Conservation (phyloP, 1,284 basidiomycete genomes). For the Limonomyces culmigenus region DNA sequence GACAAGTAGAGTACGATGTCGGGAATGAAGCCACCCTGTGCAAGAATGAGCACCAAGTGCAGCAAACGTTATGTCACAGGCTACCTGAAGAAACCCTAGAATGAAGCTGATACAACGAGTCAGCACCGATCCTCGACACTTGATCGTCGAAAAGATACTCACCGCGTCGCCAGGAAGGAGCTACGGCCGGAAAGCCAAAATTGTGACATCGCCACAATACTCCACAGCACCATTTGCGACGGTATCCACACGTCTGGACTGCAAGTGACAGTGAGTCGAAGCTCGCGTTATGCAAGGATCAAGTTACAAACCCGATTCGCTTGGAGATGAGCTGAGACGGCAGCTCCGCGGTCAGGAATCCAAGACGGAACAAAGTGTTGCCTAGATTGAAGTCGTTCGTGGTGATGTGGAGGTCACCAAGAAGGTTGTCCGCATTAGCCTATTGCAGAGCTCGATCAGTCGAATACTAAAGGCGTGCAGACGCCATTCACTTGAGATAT, state of each 20-base stretch:
- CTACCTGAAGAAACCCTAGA: slow-evolving; percentile 36
- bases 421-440: slow-evolving; percentile 52
- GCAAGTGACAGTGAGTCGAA: slow-evolving; percentile 3
- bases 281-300: slow-evolving; percentile 54
- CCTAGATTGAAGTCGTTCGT: slow-evolving; percentile 54
- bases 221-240: slow-evolving; percentile 34
- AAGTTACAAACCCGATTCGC: slow-evolving; percentile 50
- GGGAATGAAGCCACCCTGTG: slow-evolving; percentile 37
- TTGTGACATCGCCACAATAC: slow-evolving; percentile 38
- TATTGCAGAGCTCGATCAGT: too few species aligned
- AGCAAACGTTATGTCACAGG: slow-evolving; percentile 21
- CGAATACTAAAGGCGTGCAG: too few species aligned
- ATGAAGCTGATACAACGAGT: neutral
- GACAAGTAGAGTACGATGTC: slow-evolving; percentile 52
- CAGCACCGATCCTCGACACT: too few species aligned
- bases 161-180: slow-evolving; percentile 32
- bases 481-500: slow-evolving; percentile 39
- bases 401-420: slow-evolving; percentile 41
- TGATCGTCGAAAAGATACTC: too few species aligned
- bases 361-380: slow-evolving; percentile 33
- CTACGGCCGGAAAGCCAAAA: slow-evolving; percentile 42
- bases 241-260: neutral
- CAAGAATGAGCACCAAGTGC: slow-evolving; percentile 21
- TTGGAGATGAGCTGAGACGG: slow-evolving; percentile 64
- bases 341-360: slow-evolving; percentile 45